Evolutionary conservation across 1,139 yeast species (phyloP).

Genomic region (Entelexis sorbosivorans): DNA sequence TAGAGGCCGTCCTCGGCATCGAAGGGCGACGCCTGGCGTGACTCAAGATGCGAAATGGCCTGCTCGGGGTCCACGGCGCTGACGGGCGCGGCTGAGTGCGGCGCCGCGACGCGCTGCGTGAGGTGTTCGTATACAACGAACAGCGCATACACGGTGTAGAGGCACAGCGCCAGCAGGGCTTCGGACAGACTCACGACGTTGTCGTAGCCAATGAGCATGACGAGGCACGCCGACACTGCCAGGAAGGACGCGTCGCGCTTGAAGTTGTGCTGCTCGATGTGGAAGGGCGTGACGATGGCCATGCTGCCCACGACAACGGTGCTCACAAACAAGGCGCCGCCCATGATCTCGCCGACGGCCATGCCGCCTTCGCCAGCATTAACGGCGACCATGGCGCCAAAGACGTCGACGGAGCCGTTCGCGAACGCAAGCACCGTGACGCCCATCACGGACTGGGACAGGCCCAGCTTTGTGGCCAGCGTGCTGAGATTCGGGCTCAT

Average conservation of each 20-base stretch:
- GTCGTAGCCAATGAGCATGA: constrained; percentile 37
- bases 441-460: constrained; percentile 76
- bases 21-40: not conserved
- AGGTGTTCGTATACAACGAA: constrained; percentile 32
- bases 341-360: constrained; percentile 80
- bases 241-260: constrained; percentile 49
- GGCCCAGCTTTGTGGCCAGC: constrained; percentile 46
- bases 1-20: constrained; percentile 10
- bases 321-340: constrained; percentile 71
- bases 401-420: constrained; percentile 83
- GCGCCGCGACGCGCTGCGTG: not conserved
- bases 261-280: constrained; percentile 42
- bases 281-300: constrained; percentile 58
- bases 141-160: constrained; percentile 47
- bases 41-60: not conserved
- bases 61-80: not conserved
- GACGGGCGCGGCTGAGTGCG: not conserved
- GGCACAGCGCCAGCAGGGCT: constrained; percentile 40
- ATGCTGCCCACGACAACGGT: constrained; percentile 67
- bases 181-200: constrained; percentile 39
- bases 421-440: constrained; percentile 82
- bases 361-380: constrained; percentile 53
- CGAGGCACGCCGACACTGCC: constrained; percentile 36
- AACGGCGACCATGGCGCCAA: constrained; percentile 76
- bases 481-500: constrained; percentile 63